phyloP scores from a whole-genome alignment of 345 rosid genomes.

The Gossypium mustelinum region DNA sequence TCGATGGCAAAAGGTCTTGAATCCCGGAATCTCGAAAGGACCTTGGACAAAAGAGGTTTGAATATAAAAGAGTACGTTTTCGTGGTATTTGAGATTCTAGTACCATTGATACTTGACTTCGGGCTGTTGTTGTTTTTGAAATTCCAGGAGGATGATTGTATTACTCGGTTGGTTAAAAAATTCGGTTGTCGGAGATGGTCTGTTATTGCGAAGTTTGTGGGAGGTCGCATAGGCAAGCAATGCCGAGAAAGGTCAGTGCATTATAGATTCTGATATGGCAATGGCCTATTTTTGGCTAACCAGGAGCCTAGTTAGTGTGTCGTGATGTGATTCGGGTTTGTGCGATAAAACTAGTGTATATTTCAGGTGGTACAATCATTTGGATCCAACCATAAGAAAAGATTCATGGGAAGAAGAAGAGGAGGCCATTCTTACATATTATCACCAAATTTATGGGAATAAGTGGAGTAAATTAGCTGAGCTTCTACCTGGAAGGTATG shows the following conservation, averaged over 20 bases:
- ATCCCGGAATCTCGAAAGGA: slow-evolving; percentile 46
- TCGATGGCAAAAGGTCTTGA: slow-evolving; percentile 55
- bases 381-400: slow-evolving; percentile 46
- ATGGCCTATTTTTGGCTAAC: not conserved
- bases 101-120: not conserved
- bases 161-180: slow-evolving; percentile 27
- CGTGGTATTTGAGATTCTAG: not conserved
- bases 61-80: not conserved
- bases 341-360: not conserved
- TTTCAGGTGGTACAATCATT: slow-evolving; percentile 57
- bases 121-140: not conserved
- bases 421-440: slow-evolving; percentile 31
- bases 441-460: slow-evolving; percentile 43
- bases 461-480: slow-evolving; percentile 52
- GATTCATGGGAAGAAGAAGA: slow-evolving; percentile 54
- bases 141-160: slow-evolving; percentile 46
- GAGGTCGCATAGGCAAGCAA: slow-evolving; percentile 56
- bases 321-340: not conserved
- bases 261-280: not conserved
- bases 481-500: slow-evolving; percentile 55
- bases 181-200: slow-evolving; percentile 44
- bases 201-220: slow-evolving; percentile 39
- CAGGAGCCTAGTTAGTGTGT: not conserved
- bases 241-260: slow-evolving; percentile 50
- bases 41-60: slow-evolving; percentile 51